These are phyloP conservation scores for Hyaloscypha hepaticicola DNA, from an alignment of 495 filamentous ascomycete species.

Conservation along the genomic window DNA sequence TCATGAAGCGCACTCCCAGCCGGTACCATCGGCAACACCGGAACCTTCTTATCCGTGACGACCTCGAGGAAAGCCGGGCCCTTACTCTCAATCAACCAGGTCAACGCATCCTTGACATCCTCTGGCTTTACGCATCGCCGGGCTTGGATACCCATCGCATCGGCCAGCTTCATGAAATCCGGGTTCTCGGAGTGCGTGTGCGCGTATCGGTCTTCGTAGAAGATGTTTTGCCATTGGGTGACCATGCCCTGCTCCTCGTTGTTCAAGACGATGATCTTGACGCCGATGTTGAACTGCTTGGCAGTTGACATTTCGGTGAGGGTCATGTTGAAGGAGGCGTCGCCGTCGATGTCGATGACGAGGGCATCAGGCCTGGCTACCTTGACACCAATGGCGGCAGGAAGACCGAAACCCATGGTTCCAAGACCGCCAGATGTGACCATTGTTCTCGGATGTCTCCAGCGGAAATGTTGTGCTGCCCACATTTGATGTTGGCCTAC, in stretches of 20 bases:
- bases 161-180: constrained; percentile 80
- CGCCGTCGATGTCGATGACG: constrained; percentile 93
- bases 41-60: constrained; percentile 83
- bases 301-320: constrained; percentile 88
- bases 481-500: constrained; percentile 99
- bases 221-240: constrained; percentile 91
- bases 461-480: constrained; percentile 91
- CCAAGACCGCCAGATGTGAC: constrained; percentile 90
- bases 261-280: constrained; percentile 90
- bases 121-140: constrained; percentile 62
- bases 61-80: constrained; percentile 72
- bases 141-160: constrained; percentile 78
- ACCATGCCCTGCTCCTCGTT: constrained; percentile 99
- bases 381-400: constrained; percentile 90
- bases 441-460: constrained; percentile 82
- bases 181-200: constrained; percentile 91
- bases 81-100: constrained; percentile 84
- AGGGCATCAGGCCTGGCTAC: constrained; percentile 81
- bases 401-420: constrained; percentile 94
- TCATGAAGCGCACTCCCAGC: constrained; percentile 85
- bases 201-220: constrained; percentile 89
- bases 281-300: constrained; percentile 85
- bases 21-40: constrained; percentile 96
- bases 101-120: constrained; percentile 73
- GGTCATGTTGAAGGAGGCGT: constrained; percentile 97